Percentiles rank a stretch among this genome's conserved stretches.
Conservation (phyloP, 495 filamentous ascomycete genomes). For the Oidiodendron maius region DNA sequence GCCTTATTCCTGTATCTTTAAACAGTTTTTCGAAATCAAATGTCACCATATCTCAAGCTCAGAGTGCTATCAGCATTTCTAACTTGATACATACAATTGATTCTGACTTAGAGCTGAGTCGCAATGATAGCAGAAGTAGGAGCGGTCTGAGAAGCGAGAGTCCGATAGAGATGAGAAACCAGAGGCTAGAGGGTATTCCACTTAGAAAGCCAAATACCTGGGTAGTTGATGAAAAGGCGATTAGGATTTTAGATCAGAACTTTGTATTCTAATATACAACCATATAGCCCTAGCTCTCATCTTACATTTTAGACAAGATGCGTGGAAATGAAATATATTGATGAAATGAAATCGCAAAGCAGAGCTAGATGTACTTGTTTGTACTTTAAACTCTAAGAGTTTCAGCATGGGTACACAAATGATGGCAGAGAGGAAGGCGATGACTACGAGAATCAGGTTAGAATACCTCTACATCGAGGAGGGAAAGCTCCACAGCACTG, state of each 20-base stretch:
- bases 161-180: constrained; percentile 19
- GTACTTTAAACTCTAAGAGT: too few relatives aligned
- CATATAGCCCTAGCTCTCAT: too few relatives aligned
- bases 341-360: too few relatives aligned
- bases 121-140: constrained; percentile 28
- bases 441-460: too few relatives aligned
- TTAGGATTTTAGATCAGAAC: constrained; percentile 57
- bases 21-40: constrained; percentile 8
- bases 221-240: constrained; percentile 58
- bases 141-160: constrained; percentile 28
- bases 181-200: constrained; percentile 53
- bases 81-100: constrained; percentile 26
- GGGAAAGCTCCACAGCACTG: too few relatives aligned
- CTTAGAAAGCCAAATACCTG: constrained; percentile 55
- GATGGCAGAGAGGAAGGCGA: too few relatives aligned
- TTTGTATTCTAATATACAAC: constrained; percentile 31
- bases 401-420: too few relatives aligned
- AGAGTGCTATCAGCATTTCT: constrained; percentile 30
- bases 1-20: constrained; percentile 3
- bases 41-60: constrained; percentile 13
- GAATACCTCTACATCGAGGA: too few relatives aligned
- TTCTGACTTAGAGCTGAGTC: constrained; percentile 23
- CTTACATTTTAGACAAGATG: too few relatives aligned
- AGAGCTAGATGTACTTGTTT: too few relatives aligned
- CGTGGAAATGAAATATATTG: too few relatives aligned